These are phyloP conservation scores for Umbelopsis vinacea DNA, from an alignment of 192 early-diverging fungal genomes.

Conservation along the genomic window DNA sequence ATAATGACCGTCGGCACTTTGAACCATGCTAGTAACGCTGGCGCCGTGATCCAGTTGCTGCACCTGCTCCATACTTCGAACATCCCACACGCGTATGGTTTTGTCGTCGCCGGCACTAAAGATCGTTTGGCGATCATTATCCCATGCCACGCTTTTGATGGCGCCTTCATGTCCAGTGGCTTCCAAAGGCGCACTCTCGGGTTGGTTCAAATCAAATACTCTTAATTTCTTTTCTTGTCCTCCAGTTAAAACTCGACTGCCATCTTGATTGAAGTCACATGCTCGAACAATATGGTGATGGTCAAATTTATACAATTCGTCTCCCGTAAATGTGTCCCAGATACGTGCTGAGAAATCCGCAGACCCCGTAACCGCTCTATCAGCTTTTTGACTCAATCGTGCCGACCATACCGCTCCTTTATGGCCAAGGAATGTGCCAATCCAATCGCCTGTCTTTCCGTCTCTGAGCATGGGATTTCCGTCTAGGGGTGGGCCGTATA, in stretches of 20 bases:
- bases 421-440: constrained; percentile 89
- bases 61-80: constrained; percentile 66
- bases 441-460: constrained; percentile 92
- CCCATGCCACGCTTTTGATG: constrained; percentile 69
- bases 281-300: constrained; percentile 86
- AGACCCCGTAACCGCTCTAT: constrained; percentile 88
- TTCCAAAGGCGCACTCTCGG: constrained; percentile 48
- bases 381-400: constrained; percentile 73
- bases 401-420: constrained; percentile 94
- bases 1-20: constrained; percentile 76
- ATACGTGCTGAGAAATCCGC: constrained; percentile 91
- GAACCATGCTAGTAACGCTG: constrained; percentile 72
- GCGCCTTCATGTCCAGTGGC: constrained; percentile 59
- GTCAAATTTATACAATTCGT: constrained; percentile 67
- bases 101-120: constrained; percentile 67
- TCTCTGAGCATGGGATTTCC: constrained; percentile 86
- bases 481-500: constrained; percentile 51
- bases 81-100: constrained; percentile 72
- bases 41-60: constrained; percentile 65
- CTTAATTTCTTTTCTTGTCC: constrained; percentile 83
- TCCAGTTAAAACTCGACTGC: constrained; percentile 75
- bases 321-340: constrained; percentile 85
- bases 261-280: constrained; percentile 80
- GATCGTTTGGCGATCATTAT: constrained; percentile 56
- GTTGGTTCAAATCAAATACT: constrained; percentile 74